Evolutionary conservation across 768 basidiomycete genomes (phyloP).

Genomic region (Strobilomyces echinocephalus): DNA sequence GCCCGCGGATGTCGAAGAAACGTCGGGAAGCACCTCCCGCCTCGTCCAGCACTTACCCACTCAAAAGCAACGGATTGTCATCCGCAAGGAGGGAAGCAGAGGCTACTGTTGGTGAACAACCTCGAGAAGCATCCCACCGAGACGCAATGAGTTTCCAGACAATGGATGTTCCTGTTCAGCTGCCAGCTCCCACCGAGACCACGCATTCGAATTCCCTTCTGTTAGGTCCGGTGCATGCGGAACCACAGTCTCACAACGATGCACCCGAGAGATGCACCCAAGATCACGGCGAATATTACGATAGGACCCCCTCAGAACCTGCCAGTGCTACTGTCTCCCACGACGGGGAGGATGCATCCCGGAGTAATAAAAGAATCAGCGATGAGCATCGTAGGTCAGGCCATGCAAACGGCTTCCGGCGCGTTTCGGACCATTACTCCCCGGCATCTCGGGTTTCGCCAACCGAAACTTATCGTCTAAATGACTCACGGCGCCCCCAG

Average conservation of each 20-base stretch:
- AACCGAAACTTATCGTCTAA: not conserved
- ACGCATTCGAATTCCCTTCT: conserved; percentile 10
- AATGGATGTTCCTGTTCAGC: conserved; percentile 7
- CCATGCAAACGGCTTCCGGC: conserved; percentile 1
- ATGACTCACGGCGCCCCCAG: conserved; percentile 7
- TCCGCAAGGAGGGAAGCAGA: not conserved
- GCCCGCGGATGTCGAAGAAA: conserved; percentile 16
- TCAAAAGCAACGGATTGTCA: not conserved
- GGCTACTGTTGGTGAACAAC: not conserved
- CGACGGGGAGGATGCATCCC: conserved; percentile 9
- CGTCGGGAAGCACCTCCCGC: not conserved
- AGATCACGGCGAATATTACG: not conserved
- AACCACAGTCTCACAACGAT: not conserved
- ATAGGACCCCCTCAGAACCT: conserved; percentile 5
- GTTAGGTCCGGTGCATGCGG: conserved; percentile 7
- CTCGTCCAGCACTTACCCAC: not conserved
- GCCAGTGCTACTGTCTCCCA: conserved; percentile 1
- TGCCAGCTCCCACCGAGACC: conserved; percentile 1
- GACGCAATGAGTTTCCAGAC: conserved; percentile 4
- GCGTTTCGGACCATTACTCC: conserved; percentile 7
- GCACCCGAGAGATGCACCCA: not conserved
- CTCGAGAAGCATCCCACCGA: not conserved
- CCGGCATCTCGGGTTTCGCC: conserved; percentile 10
- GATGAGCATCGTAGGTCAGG: conserved; percentile 11
- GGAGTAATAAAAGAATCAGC: conserved; percentile 1